Conservation (phyloP, 495 filamentous ascomycete genomes). For the Penicillium maclennaniae region DNA sequence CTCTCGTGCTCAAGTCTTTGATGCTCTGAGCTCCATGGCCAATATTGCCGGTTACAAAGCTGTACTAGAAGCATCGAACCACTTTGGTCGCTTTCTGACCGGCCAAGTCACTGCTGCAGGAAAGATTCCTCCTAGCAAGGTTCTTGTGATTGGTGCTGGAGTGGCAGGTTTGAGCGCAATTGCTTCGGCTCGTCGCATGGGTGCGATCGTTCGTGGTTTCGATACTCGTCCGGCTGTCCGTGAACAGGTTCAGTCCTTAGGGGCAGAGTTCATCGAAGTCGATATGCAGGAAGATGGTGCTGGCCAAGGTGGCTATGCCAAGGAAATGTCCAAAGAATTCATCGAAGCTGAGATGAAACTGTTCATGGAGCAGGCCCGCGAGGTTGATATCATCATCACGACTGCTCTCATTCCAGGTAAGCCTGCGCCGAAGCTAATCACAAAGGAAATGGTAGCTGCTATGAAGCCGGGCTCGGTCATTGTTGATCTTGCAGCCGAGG, state of each 20-base stretch:
- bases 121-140: constrained; percentile 77
- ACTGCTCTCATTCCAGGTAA: constrained; percentile 77
- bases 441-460: constrained; percentile 67
- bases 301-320: constrained; percentile 78
- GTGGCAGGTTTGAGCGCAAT: constrained; percentile 81
- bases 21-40: constrained; percentile 73
- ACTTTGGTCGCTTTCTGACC: constrained; percentile 76
- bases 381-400: constrained; percentile 85
- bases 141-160: constrained; percentile 77
- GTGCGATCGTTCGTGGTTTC: constrained; percentile 81
- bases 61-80: constrained; percentile 75
- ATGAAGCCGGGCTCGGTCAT: constrained; percentile 82
- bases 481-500: constrained; percentile 77
- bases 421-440: constrained; percentile 73
- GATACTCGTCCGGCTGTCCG: constrained; percentile 74
- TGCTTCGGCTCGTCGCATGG: constrained; percentile 70
- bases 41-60: constrained; percentile 88
- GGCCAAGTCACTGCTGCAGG: constrained; percentile 82
- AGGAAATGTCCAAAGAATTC: constrained; percentile 86
- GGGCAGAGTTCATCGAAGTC: constrained; percentile 80
- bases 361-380: constrained; percentile 73
- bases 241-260: constrained; percentile 80
- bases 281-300: constrained; percentile 78
- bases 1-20: constrained; percentile 75
- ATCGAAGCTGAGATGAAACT: constrained; percentile 85